Evolutionary conservation across 1,284 basidiomycete genomes (phyloP).

Genomic region (Rhizoctonia solani): DNA sequence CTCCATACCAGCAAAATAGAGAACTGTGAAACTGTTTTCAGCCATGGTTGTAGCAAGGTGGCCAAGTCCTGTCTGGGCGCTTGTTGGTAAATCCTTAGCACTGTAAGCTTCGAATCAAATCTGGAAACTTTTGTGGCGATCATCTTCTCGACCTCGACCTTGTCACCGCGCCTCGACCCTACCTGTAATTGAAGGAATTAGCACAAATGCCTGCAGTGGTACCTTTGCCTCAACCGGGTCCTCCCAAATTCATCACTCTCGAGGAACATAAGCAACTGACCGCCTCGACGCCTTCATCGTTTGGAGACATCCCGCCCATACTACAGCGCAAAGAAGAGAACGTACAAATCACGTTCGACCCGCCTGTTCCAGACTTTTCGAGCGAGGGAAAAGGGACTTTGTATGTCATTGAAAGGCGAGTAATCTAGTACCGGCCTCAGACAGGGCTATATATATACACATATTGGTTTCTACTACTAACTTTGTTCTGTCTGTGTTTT

Average conservation of each 20-base stretch:
- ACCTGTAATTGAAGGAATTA: too few species aligned
- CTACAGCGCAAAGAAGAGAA: constrained; percentile 71
- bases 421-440: constrained; percentile 22
- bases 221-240: constrained; percentile 49
- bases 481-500: too few species aligned
- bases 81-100: neutral
- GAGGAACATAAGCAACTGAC: constrained; percentile 71
- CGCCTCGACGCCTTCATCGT: constrained; percentile 77
- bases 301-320: constrained; percentile 78
- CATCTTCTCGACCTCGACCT: neutral
- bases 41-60: constrained; percentile 10
- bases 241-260: constrained; percentile 64
- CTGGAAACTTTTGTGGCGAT: neutral
- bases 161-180: neutral
- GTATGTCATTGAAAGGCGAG: constrained; percentile 81
- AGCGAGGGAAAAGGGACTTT: constrained; percentile 65
- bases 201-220: constrained; percentile 42
- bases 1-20: constrained; percentile 14
- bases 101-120: neutral
- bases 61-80: too few species aligned
- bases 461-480: too few species aligned
- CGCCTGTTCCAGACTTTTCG: constrained; percentile 62
- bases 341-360: constrained; percentile 69
- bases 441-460: too few species aligned
- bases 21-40: constrained; percentile 6